Base-by-base conservation (phyloP, 176 grass and related monocot species). In the Neostapfia colusana region DNA sequence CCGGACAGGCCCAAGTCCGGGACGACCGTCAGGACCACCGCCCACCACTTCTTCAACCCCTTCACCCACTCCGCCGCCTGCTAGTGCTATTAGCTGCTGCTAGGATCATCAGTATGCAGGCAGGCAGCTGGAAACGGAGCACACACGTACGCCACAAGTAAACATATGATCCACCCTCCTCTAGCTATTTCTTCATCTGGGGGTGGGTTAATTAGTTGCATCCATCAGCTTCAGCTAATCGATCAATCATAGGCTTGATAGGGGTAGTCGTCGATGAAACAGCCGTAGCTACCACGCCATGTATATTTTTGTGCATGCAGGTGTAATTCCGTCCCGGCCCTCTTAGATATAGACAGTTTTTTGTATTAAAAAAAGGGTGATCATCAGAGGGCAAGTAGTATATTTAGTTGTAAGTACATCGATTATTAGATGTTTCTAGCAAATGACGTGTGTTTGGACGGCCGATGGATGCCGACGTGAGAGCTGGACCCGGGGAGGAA, bases 1-100 rank as follows among this genome's bases (percentile, higher is more conserved):
- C 50, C 70, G n/a, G 75, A 84, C 74, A 80, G 88, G 56, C 38
- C 84, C 56, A 56, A 21, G 18, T 67, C 81, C 4, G 9, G n/a
- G 56, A 68, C 13, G 73, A 5, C n/a, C n/a, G n/a, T 40, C 57
- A 40, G 49, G 35, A 26, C 75, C 31, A 79, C 86, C 23, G 76
- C 86, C 23, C 81, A 83, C 77, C 93, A 85, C 88, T 98, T 94
- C 87, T 98, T 90, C 89, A 97, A 89, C 62, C 88, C 94, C 39
- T 93, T 91, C 81, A 93, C 94, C 67, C 94, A 89, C 81, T 87
- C 88, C 45, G 85, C 90, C 73, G 80, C 90, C 74, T 97, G 90
- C 89, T 97, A 81, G 88, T 79, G 12, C 18, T 46, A 11, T 8
- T 16, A 4, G 38, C 15, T 16, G 11, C 15, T 12, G 5, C 7